Evolutionary conservation across 805 yeast genomes (phyloP), one percentile per base, ranked within the genome.

Genomic region (Saccharomycopsis oosterbeekiorum): DNA sequence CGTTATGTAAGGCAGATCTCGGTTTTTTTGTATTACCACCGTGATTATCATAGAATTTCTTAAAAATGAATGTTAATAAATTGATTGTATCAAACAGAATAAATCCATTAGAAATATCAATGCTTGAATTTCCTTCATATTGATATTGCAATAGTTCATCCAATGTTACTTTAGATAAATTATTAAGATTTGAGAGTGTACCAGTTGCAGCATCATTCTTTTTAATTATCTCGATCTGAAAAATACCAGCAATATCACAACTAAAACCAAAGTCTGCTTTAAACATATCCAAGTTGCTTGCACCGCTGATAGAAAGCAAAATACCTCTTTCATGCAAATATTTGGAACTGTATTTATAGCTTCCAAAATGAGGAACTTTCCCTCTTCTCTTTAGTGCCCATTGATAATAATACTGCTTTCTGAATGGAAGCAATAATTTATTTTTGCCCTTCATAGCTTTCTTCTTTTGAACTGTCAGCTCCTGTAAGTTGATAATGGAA

Each of bases 391-490:
- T 84, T 66, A 88, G 74, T 65, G 85, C 88, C 39, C 91, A 75
- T 70, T 84, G 87, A 68, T 87, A 86, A 73, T 86, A 86, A 71
- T 84, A 86, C 67, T 88, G 93, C 69, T 82, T 88, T 59, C 87
- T 84, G 76, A 86, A 88, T 36, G 77, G 81, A 10, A 61, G 50
- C 12, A 53, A 19, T 10, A 26, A 11, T 39, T 54, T 57, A 24
- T 55, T 61, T 56, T 36, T 56, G 12, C 26, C 21, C 15, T 39
- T 51, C 73, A 78, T 73, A 76, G 74, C 67, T 68, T 66, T 71
- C 57, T 60, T 70, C 62, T 59, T 68, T 68, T 69, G 67, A 72
- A 66, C 66, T 76, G 68, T 64, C 69, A 69, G 75, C 72, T 71
- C 72, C 66, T 83, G 86, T 21, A 82, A 70, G 12, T 79, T 75